Conservation (phyloP, 306 rosid species). For the Cicer arietinum region DNA sequence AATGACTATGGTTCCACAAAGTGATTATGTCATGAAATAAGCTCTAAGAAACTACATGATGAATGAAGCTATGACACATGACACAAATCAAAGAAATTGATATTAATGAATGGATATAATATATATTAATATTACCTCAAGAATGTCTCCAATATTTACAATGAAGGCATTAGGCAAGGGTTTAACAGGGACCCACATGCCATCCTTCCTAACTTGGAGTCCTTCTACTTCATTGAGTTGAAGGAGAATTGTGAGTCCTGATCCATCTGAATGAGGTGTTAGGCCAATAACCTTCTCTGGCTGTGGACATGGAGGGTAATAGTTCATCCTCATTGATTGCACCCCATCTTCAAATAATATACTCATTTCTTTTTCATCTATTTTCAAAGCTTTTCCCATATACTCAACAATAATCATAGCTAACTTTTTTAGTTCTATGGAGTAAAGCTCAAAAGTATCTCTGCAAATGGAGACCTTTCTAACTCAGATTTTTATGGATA, state of each 20-base stretch:
- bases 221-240: constrained; percentile 54
- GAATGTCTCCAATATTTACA: constrained; percentile 50
- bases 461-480: constrained; percentile 22
- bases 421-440: constrained; percentile 32
- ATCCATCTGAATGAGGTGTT: constrained; percentile 58
- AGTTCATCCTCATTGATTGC: constrained; percentile 49
- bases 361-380: constrained; percentile 38
- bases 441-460: constrained; percentile 49
- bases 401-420: constrained; percentile 35
- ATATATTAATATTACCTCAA: constrained; percentile 43
- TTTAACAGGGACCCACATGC: constrained; percentile 45
- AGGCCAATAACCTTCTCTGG: constrained; percentile 54
- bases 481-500: too few relatives aligned
- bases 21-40: neutral
- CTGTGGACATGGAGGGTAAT: constrained; percentile 59
- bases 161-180: constrained; percentile 54
- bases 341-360: constrained; percentile 43
- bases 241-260: constrained; percentile 49
- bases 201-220: constrained; percentile 51
- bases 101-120: neutral
- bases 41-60: too few relatives aligned
- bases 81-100: neutral
- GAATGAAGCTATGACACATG: neutral
- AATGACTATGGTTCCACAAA: too few relatives aligned
- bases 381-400: constrained; percentile 41